Evolutionary conservation across 2,329 filamentous ascomycete genomes (phyloP).

Genomic region (Ceratocystis huliohia): DNA sequence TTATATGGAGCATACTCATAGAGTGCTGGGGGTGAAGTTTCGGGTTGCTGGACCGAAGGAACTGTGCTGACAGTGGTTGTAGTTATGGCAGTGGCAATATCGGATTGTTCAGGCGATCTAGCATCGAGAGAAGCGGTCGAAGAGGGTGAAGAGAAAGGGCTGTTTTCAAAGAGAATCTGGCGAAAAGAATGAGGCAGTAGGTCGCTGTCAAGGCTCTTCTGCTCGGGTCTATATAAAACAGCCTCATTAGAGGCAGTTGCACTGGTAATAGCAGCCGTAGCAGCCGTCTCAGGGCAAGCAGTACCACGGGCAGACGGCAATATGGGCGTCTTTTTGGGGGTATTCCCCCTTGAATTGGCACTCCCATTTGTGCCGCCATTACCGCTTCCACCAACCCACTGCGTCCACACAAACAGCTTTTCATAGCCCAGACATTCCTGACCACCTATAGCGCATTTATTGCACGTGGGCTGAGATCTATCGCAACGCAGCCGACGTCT

Average conservation of each 20-base stretch:
- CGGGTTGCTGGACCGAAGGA: not conserved
- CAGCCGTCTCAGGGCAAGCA: not conserved
- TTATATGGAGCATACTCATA: not conserved
- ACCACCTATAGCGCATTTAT: constrained; percentile 44
- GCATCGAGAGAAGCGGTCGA: constrained; percentile 1
- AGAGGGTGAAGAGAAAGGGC: constrained; percentile 3
- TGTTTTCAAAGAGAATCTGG: constrained; percentile 5
- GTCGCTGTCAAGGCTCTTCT: not conserved
- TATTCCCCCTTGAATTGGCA: not conserved
- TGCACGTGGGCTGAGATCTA: constrained; percentile 44
- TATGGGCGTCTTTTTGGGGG: not conserved
- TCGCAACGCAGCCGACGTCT: constrained; percentile 49
- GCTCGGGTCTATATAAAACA: not conserved
- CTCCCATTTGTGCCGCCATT: constrained; percentile 1
- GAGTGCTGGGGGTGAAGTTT: not conserved
- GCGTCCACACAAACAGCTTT: constrained; percentile 47
- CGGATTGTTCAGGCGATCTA: not conserved
- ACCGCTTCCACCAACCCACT: constrained; percentile 22
- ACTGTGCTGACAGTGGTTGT: not conserved
- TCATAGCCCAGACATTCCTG: constrained; percentile 51
- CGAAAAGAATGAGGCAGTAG: not conserved
- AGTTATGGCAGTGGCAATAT: not conserved
- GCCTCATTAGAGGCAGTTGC: not conserved
- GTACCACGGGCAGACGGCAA: not conserved
- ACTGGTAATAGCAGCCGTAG: not conserved